A percentile compares a stretch with the other conserved stretches of the same genome.
Conservation (phyloP, 2,329 filamentous ascomycete species). For the Macrophomina phaseolina region DNA sequence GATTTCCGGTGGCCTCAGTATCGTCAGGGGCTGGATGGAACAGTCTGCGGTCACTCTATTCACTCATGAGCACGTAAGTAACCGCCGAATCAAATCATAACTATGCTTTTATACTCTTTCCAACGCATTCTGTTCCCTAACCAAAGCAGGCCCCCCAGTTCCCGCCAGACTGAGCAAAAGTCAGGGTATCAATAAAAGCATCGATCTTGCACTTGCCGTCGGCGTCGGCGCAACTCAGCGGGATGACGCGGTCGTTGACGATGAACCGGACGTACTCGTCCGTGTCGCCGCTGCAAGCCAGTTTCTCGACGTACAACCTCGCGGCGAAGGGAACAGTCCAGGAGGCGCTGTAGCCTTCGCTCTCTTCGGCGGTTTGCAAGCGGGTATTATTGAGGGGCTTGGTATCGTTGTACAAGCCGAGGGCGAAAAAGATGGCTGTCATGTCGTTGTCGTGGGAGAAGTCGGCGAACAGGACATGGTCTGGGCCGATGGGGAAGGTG, state of each 20-base stretch:
- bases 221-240: conserved; percentile 72
- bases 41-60: too few species aligned
- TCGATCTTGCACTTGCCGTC: conserved; percentile 73
- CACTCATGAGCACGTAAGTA: too few species aligned
- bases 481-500: conserved; percentile 72
- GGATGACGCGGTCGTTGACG: conserved; percentile 82
- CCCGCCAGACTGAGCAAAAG: conserved; percentile 74
- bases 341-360: conserved; percentile 73
- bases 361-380: conserved; percentile 51
- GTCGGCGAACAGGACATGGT: conserved; percentile 74
- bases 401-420: conserved; percentile 78
- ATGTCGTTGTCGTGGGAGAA: conserved; percentile 94
- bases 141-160: conserved; percentile 69
- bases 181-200: conserved; percentile 75
- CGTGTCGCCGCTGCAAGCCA: conserved; percentile 65
- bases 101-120: too few species aligned
- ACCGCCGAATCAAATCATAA: not conserved
- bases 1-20: too few species aligned
- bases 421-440: conserved; percentile 73
- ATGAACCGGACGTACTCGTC: conserved; percentile 80
- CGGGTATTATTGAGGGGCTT: conserved; percentile 52
- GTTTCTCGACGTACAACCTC: conserved; percentile 86
- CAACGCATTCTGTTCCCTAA: too few species aligned
- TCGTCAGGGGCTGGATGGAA: too few species aligned
- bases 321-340: conserved; percentile 85